Evolutionary conservation across 768 basidiomycete species (phyloP).

Genomic region (Trametes sanguinea): DNA sequence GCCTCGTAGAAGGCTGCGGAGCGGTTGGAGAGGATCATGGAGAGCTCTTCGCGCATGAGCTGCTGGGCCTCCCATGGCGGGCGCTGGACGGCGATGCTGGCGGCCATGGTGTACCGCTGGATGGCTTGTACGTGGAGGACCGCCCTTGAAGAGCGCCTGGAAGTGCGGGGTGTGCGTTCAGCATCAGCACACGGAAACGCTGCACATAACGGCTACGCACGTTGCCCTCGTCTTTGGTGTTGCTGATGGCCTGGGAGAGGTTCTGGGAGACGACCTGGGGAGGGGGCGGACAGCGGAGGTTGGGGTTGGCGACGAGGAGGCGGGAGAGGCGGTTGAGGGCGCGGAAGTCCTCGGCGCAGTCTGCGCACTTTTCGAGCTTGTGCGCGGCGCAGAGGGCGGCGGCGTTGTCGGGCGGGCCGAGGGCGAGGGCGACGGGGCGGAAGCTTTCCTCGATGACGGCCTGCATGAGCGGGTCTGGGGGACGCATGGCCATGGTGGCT

Average conservation of each 20-base stretch:
- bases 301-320: conserved; percentile 67
- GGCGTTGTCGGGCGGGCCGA: conserved; percentile 54
- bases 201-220: conserved; percentile 47
- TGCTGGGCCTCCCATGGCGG: conserved; percentile 89
- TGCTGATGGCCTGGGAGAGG: conserved; percentile 70
- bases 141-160: conserved; percentile 77
- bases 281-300: conserved; percentile 78
- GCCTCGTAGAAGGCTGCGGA: conserved; percentile 83
- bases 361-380: conserved; percentile 70
- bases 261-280: conserved; percentile 75
- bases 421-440: conserved; percentile 53
- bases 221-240: conserved; percentile 94
- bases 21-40: conserved; percentile 87
- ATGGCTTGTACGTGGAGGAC: conserved; percentile 73
- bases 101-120: conserved; percentile 76
- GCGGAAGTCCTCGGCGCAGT: conserved; percentile 74
- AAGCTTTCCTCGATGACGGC: conserved; percentile 79
- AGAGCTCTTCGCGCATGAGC: conserved; percentile 86
- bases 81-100: conserved; percentile 73
- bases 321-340: conserved; percentile 76
- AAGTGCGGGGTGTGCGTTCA: conserved; percentile 3
- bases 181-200: not conserved
- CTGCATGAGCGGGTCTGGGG: conserved; percentile 72
- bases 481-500: conserved; percentile 40
- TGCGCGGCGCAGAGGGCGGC: conserved; percentile 67